Percentiles rank a stretch among this genome's conserved stretches.
These are phyloP conservation scores for Leishmania martiniquensis DNA, from an alignment of 208 protist genomes.

Conservation along the genomic window DNA sequence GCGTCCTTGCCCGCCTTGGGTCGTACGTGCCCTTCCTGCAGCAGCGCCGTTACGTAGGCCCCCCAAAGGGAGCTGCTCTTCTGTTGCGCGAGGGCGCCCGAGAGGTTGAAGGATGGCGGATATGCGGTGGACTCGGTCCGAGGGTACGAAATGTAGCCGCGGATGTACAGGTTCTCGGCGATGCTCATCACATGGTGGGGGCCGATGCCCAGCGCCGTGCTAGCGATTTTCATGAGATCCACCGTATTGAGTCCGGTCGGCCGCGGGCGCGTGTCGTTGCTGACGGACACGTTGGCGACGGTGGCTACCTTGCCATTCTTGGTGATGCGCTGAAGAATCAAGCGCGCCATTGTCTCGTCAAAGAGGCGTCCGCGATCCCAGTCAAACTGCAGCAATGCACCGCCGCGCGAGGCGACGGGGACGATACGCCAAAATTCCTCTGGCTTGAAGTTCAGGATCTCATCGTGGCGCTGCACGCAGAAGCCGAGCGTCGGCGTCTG, in stretches of 20 bases:
- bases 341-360: conserved; percentile 82
- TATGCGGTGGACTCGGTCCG: conserved; percentile 96
- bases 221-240: conserved; percentile 93
- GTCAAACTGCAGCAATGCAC: conserved; percentile 75
- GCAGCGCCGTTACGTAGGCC: conserved; percentile 62
- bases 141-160: conserved; percentile 97
- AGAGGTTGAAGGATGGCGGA: conserved; percentile 90
- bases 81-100: conserved; percentile 59
- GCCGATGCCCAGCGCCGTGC: conserved; percentile 81
- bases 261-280: conserved; percentile 64
- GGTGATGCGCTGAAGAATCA: conserved; percentile 68
- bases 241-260: conserved; percentile 96
- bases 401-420: conserved; percentile 64
- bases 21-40: conserved; percentile 58
- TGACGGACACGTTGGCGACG: conserved; percentile 58
- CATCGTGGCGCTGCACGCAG: conserved; percentile 92
- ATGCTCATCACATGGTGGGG: conserved; percentile 94
- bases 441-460: conserved; percentile 92
- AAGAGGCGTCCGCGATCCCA: conserved; percentile 93
- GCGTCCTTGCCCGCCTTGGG: conserved; percentile 90
- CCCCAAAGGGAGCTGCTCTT: conserved; percentile 69
- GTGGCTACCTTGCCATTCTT: conserved; percentile 57
- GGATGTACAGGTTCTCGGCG: conserved; percentile 97
- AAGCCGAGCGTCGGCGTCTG: conserved; percentile 97
- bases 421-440: conserved; percentile 91